phyloP scores from a whole-genome alignment of 2,329 filamentous ascomycete species.

The Uncinocarpus reesii region DNA sequence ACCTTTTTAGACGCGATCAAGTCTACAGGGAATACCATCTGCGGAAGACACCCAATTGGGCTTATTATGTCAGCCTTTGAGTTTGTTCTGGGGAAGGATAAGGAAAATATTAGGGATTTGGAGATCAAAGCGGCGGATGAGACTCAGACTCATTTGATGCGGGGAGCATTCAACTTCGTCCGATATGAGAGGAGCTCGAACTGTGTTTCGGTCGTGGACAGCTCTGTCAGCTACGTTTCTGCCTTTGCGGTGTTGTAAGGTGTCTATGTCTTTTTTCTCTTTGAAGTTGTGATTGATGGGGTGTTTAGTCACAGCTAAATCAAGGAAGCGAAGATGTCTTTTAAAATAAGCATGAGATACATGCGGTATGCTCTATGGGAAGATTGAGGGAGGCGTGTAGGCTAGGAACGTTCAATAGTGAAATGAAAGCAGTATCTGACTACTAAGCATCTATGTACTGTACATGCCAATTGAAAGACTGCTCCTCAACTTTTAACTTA shows the following conservation, averaged over 20 bases:
- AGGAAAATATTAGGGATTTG: conserved; percentile 23
- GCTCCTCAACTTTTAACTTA: too few relatives aligned
- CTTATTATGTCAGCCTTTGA: conserved; percentile 85
- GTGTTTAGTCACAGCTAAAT: too few relatives aligned
- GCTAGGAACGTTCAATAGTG: too few relatives aligned
- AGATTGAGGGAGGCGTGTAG: too few relatives aligned
- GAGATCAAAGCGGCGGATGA: conserved; percentile 13
- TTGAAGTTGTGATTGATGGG: too few relatives aligned
- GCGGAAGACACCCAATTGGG: conserved; percentile 88
- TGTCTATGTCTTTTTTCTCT: neutral
- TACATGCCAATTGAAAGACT: too few relatives aligned
- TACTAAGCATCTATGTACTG: too few relatives aligned
- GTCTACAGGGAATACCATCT: conserved; percentile 79
- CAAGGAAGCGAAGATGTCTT: too few relatives aligned
- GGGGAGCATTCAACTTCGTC: conserved; percentile 62
- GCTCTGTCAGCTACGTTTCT: conserved; percentile 90
- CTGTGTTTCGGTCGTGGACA: conserved; percentile 57
- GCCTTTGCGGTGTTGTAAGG: conserved; percentile 66
- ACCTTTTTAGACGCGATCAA: conserved; percentile 59
- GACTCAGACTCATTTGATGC: conserved; percentile 18
- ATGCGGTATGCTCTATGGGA: too few relatives aligned
- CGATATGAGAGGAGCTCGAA: conserved; percentile 79
- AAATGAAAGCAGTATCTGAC: too few relatives aligned
- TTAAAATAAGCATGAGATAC: too few relatives aligned
- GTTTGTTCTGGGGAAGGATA: conserved; percentile 39